Conservation (phyloP, 768 basidiomycete species). For the Lactarius indigo region DNA sequence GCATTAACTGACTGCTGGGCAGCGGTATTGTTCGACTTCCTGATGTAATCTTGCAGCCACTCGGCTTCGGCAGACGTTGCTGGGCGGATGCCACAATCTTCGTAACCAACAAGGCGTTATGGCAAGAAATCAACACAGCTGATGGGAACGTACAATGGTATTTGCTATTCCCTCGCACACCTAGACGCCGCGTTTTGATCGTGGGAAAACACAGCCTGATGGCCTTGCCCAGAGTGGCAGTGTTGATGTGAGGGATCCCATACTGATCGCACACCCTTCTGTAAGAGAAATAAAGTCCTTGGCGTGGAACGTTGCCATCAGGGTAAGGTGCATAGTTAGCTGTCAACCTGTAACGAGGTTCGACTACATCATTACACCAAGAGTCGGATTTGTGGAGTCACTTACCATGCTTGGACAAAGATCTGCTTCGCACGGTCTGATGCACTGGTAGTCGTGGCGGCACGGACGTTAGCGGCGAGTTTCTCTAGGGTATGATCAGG, state of each 20-base stretch:
- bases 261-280: constrained; percentile 88
- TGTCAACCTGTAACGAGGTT: constrained; percentile 55
- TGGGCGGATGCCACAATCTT: constrained; percentile 90
- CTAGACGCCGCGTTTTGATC: constrained; percentile 91
- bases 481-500: constrained; percentile 81
- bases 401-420: constrained; percentile 89
- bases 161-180: constrained; percentile 92
- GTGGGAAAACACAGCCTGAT: constrained; percentile 91
- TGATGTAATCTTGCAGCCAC: constrained; percentile 89
- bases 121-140: constrained; percentile 28
- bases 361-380: constrained; percentile 18
- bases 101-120: constrained; percentile 28
- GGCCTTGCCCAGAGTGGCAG: constrained; percentile 92
- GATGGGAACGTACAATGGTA: constrained; percentile 76
- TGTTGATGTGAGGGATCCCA: constrained; percentile 92
- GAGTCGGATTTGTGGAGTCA: constrained; percentile 23
- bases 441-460: constrained; percentile 86
- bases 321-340: constrained; percentile 89
- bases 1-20: constrained; percentile 72
- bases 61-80: constrained; percentile 89
- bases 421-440: constrained; percentile 90
- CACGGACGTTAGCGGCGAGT: constrained; percentile 80
- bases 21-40: constrained; percentile 84
- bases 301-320: constrained; percentile 90
- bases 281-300: constrained; percentile 93